phyloP scores from a whole-genome alignment of 75 land plant genomes.

The Pseudotsuga menziesii region DNA sequence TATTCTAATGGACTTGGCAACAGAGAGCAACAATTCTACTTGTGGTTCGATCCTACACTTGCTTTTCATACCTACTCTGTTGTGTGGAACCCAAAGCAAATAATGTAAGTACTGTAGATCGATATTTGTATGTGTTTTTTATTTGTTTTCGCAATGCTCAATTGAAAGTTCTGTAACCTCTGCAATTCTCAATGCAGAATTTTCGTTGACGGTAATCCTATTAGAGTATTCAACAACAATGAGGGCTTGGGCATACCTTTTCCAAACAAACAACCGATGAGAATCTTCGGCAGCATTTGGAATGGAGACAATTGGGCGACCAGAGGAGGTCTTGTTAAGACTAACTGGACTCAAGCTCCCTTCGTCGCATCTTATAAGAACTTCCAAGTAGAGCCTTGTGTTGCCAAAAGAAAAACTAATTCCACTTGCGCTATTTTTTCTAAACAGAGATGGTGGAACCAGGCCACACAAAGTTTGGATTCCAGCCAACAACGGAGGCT shows the following conservation, averaged over 20 bases:
- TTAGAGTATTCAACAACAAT: constrained; percentile 13
- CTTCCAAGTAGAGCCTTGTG: not conserved
- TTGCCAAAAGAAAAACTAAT: not conserved
- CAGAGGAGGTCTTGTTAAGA: constrained; percentile 12
- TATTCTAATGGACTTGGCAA: not conserved
- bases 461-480: not conserved
- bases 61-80: constrained; percentile 10
- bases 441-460: not conserved
- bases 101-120: not conserved
- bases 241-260: constrained; percentile 10
- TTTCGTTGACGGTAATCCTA: constrained; percentile 11
- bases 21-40: constrained; percentile 7
- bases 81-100: not conserved
- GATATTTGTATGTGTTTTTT: too few relatives aligned
- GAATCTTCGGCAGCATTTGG: constrained; percentile 17
- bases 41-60: constrained; percentile 13
- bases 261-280: constrained; percentile 8
- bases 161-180: too few relatives aligned
- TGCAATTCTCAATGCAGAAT: not conserved
- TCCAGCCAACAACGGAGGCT: not conserved
- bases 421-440: not conserved
- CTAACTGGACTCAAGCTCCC: not conserved
- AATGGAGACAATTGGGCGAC: constrained; percentile 26
- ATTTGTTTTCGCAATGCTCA: too few relatives aligned
- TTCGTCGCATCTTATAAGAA: not conserved